These are phyloP conservation scores for Tuctoria greenei DNA, from an alignment of 176 grass and related monocot species.

Conservation along the genomic window DNA sequence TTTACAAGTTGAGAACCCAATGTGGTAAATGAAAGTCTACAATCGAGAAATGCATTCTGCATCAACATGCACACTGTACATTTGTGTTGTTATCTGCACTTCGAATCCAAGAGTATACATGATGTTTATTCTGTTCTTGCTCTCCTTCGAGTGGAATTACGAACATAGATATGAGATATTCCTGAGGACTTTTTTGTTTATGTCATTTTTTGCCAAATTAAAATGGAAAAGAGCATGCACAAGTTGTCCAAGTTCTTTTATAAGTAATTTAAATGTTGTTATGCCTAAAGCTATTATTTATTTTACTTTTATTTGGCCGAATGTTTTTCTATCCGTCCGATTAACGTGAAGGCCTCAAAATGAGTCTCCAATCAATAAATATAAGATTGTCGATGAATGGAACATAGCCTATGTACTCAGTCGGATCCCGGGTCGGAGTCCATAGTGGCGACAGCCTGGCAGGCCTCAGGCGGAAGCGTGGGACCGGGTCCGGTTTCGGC, in stretches of 20 bases:
- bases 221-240: not conserved
- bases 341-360: too few species aligned
- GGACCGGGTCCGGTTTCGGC: too few species aligned
- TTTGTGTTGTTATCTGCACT: not conserved
- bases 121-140: not conserved
- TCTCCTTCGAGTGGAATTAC: not conserved
- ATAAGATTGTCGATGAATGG: too few species aligned
- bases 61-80: not conserved
- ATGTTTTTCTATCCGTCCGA: too few species aligned
- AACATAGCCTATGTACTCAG: too few species aligned
- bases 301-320: too few species aligned
- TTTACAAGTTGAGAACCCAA: constrained; percentile 6
- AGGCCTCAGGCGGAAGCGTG: too few species aligned
- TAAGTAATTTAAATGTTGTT: not conserved
- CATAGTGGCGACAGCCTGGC: too few species aligned
- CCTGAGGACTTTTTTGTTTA: too few species aligned
- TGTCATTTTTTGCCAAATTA: not conserved
- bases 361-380: too few species aligned
- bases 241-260: too few species aligned
- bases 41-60: not conserved
- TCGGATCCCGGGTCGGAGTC: too few species aligned
- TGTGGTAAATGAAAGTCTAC: constrained; percentile 18
- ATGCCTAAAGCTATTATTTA: not conserved
- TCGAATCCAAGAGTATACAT: not conserved
- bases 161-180: not conserved